These are phyloP conservation scores for Yamadazyma trypodendri DNA, from an alignment of 1,139 yeast genomes.

Conservation along the genomic window DNA sequence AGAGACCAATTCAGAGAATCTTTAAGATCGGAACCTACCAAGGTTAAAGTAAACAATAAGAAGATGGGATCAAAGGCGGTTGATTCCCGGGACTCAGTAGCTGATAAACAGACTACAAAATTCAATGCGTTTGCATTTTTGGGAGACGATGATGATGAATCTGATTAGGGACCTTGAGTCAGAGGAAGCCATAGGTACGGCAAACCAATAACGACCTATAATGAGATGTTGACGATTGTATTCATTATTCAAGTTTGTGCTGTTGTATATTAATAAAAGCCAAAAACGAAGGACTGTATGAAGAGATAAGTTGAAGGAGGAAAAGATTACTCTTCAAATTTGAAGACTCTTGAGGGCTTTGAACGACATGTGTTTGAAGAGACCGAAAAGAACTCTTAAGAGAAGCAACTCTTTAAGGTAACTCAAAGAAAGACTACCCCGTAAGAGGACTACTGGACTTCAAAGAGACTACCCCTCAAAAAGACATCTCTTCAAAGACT, in stretches of 20 bases:
- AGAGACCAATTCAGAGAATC: constrained; percentile 47
- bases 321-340: too few relatives aligned
- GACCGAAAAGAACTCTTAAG: too few relatives aligned
- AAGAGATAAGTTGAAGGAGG: too few relatives aligned
- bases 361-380: too few relatives aligned
- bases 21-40: constrained; percentile 42
- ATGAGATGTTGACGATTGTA: constrained; percentile 1
- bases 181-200: too few relatives aligned
- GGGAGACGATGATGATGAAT: constrained; percentile 54
- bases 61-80: constrained; percentile 74
- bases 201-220: background rate
- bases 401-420: too few relatives aligned
- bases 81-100: constrained; percentile 66
- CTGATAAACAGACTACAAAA: constrained; percentile 61
- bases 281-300: background rate
- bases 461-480: too few relatives aligned
- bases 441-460: too few relatives aligned
- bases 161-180: background rate
- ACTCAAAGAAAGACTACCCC: too few relatives aligned
- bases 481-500: too few relatives aligned
- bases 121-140: constrained; percentile 82
- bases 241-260: background rate
- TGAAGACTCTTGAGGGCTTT: too few relatives aligned
- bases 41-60: constrained; percentile 68
- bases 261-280: constrained; percentile 6